A percentile compares a stretch with the other conserved stretches of the same genome.
Evolutionary conservation across 495 filamentous ascomycete species (phyloP).

Genomic region (Penicillium desertorum): DNA sequence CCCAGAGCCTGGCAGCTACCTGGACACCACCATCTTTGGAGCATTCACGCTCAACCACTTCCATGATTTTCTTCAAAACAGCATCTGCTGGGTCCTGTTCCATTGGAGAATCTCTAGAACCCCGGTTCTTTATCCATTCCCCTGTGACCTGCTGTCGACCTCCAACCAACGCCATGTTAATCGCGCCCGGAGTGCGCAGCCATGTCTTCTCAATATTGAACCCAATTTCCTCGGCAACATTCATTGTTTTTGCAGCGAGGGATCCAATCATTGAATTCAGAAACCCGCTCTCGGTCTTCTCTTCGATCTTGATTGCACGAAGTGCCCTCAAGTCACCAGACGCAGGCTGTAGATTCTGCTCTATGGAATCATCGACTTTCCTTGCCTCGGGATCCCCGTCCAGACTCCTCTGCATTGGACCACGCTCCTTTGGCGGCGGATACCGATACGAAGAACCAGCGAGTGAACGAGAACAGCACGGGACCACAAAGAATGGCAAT

Average conservation of each 20-base stretch:
- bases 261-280: conserved; percentile 66
- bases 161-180: conserved; percentile 80
- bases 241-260: conserved; percentile 67
- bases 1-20: conserved; percentile 43
- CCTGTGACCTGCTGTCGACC: conserved; percentile 31
- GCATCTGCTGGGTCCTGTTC: neutral
- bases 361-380: conserved; percentile 11
- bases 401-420: conserved; percentile 2
- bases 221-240: conserved; percentile 66
- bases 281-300: conserved; percentile 37
- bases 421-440: conserved; percentile 46
- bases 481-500: conserved; percentile 81
- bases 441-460: conserved; percentile 72
- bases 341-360: conserved; percentile 31
- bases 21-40: conserved; percentile 38
- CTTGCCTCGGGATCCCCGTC: neutral
- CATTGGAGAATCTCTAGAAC: neutral
- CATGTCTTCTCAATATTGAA: conserved; percentile 77
- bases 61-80: conserved; percentile 20
- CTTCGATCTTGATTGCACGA: conserved; percentile 33
- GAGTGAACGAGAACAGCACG: conserved; percentile 90
- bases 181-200: conserved; percentile 83
- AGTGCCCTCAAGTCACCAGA: conserved; percentile 49
- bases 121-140: conserved; percentile 18
- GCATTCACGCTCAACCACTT: conserved; percentile 46